Base-by-base conservation (phyloP, 176 grass and related monocot genomes). In the Oryza officinalis region DNA sequence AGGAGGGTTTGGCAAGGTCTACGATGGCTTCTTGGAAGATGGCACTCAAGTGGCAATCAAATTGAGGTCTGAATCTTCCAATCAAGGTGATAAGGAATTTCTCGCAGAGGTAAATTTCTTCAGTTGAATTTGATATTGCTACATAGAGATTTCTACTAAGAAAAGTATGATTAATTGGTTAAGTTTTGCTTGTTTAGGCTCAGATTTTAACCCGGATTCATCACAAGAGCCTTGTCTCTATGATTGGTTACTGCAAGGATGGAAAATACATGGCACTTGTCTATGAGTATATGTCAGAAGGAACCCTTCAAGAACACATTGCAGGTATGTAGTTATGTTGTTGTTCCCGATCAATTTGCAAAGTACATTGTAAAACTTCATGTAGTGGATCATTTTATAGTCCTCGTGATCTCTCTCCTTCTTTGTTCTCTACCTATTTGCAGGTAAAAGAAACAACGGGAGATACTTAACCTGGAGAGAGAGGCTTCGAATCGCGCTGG, bases 241-340 rank as follows among this genome's bases (percentile, higher is more conserved):
- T 91, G 71, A 64, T 94, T 72, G 95, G 92, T 22, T 94, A 92
- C 31, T 97, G 95, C 81, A 92, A 79, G 31, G 92, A 94, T 81
- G 74, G 74, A 13, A 14, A 89, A 20, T 75, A 79, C 27, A 76
- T 88, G 84, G 90, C 88, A 13, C 90, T 97, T 72, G 80, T 97
- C 27, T 91, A 94, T 27, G 92, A 97, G 44, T 90, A 92, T 59
- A 94, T 92, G 94, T 73, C 90, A 0, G 80, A 85, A 91, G 90
- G 94, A 92, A 91, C 71, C 8, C 59, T 97, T 44, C 8, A 77
- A 41, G 78, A 90, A 47, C 87, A 94, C 14, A 73, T 94, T 9
- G 65, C 63, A 83, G 89, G 89, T 94, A 20, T 5, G 20, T 57
- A 63, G 15, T 20, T 11, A 18, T 5, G 4, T 46, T 83, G 6